phyloP scores from a whole-genome alignment of 202 grass and related monocot genomes.

The Eragrostis tef region DNA sequence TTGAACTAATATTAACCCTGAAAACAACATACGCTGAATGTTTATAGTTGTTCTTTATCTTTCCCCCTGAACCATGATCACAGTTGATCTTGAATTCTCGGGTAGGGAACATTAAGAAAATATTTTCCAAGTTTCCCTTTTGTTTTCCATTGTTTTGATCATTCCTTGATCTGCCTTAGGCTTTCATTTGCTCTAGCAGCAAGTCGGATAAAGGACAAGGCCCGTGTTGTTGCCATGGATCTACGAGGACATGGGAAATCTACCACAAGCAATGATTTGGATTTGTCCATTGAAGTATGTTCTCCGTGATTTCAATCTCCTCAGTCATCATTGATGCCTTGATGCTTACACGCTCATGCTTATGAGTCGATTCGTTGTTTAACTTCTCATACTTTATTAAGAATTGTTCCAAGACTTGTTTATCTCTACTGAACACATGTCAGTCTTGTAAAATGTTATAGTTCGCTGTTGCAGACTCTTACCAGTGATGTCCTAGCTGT shows the following conservation, averaged over 20 bases:
- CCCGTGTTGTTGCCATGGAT: slow-evolving; percentile 79
- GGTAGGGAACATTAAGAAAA: neutral
- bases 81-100: neutral
- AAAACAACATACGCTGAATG: neutral
- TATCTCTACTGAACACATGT: neutral
- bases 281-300: slow-evolving; percentile 89
- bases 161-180: slow-evolving; percentile 53
- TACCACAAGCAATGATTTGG: slow-evolving; percentile 72
- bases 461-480: slow-evolving; percentile 68
- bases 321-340: slow-evolving; percentile 8
- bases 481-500: slow-evolving; percentile 77
- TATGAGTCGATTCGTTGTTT: slow-evolving; percentile 1
- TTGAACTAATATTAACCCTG: neutral
- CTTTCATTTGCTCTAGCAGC: slow-evolving; percentile 94
- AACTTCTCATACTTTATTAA: slow-evolving; percentile 12
- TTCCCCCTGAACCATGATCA: neutral
- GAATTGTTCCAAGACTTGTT: slow-evolving; percentile 22
- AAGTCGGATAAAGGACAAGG: slow-evolving; percentile 77
- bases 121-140: neutral
- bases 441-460: slow-evolving; percentile 25
- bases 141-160: neutral
- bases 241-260: slow-evolving; percentile 90
- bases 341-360: slow-evolving; percentile 1
- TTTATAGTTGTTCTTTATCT: neutral
- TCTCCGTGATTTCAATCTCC: slow-evolving; percentile 21